Conservation (phyloP, 345 rosid species). For the Linum tenue region DNA sequence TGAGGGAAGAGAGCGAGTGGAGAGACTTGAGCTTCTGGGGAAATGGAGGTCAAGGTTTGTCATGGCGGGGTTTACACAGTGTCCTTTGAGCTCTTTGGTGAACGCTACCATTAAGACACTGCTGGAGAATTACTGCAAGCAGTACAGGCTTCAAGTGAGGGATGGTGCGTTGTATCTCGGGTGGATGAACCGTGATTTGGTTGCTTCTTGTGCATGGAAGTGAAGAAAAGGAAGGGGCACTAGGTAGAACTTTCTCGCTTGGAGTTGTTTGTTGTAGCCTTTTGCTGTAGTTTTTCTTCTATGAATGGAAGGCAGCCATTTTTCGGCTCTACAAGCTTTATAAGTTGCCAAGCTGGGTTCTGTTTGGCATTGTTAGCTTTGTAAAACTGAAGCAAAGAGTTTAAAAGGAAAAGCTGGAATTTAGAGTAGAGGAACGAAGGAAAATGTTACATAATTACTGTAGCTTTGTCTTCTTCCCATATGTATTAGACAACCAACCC, state of each 20-base stretch:
- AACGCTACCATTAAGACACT: conserved; percentile 58
- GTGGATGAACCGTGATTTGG: conserved; percentile 80
- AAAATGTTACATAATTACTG: too few species aligned
- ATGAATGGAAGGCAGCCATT: conserved; percentile 7
- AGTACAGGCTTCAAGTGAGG: conserved; percentile 64
- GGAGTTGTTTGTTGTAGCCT: not conserved
- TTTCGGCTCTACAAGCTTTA: not conserved
- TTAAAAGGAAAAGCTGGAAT: not conserved
- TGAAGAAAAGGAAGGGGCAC: conserved; percentile 19
- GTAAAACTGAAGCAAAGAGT: not conserved
- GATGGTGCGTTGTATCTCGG: conserved; percentile 78
- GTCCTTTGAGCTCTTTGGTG: conserved; percentile 69
- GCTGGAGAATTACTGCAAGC: conserved; percentile 47
- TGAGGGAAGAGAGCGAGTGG: conserved; percentile 80
- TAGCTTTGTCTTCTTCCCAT: not conserved
- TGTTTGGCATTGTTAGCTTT: not conserved
- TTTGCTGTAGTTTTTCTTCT: not conserved
- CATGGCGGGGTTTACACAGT: conserved; percentile 75
- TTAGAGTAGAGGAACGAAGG: not conserved
- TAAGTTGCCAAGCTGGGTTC: not conserved
- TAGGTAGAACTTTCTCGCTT: not conserved
- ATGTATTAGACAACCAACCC: conserved; percentile 1
- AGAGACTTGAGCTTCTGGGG: conserved; percentile 71
- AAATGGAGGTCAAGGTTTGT: conserved; percentile 76
- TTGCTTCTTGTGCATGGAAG: conserved; percentile 84